Percentiles rank a stretch among this genome's conserved stretches.
phyloP scores from a whole-genome alignment of 2,329 filamentous ascomycete species.

The Fusarium pilosicola region DNA sequence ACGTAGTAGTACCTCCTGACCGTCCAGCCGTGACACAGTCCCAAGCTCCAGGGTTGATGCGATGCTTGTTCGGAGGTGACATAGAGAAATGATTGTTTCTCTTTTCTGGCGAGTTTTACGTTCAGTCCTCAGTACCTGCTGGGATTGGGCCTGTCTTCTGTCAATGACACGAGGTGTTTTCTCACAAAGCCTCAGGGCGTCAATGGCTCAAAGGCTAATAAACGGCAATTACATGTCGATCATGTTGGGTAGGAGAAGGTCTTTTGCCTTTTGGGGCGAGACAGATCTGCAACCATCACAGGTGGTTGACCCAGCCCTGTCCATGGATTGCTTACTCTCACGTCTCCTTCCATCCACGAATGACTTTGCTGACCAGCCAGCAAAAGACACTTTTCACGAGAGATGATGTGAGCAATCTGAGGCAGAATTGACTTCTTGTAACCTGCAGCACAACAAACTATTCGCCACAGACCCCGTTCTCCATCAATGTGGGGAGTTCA shows the following conservation, averaged over 20 bases:
- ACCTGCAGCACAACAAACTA: slow-evolving; percentile 10
- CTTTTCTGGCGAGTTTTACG: not conserved
- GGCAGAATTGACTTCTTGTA: slow-evolving; percentile 8
- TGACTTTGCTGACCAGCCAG: slow-evolving; percentile 16
- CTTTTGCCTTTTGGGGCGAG: slow-evolving; percentile 22
- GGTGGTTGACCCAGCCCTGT: slow-evolving; percentile 16
- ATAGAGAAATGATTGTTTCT: not conserved
- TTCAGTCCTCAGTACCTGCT: not conserved
- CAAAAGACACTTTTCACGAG: slow-evolving; percentile 8
- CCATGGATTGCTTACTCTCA: slow-evolving; percentile 26
- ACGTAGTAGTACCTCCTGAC: slow-evolving; percentile 6
- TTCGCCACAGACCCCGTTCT: slow-evolving; percentile 34
- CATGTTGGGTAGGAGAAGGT: slow-evolving; percentile 14
- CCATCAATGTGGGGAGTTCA: slow-evolving; percentile 35
- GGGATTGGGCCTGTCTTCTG: not conserved
- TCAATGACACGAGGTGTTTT: not conserved
- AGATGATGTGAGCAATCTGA: not conserved
- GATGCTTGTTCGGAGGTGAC: not conserved
- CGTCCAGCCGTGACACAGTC: slow-evolving; percentile 12
- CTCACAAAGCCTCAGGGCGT: not conserved
- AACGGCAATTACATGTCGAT: slow-evolving; percentile 16
- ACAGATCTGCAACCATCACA: slow-evolving; percentile 38
- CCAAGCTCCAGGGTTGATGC: not conserved
- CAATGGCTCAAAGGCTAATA: slow-evolving; percentile 4
- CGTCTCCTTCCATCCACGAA: not conserved